Evolutionary conservation across 305 asterid species (phyloP).

Genomic region (Fraxinus sp.): DNA sequence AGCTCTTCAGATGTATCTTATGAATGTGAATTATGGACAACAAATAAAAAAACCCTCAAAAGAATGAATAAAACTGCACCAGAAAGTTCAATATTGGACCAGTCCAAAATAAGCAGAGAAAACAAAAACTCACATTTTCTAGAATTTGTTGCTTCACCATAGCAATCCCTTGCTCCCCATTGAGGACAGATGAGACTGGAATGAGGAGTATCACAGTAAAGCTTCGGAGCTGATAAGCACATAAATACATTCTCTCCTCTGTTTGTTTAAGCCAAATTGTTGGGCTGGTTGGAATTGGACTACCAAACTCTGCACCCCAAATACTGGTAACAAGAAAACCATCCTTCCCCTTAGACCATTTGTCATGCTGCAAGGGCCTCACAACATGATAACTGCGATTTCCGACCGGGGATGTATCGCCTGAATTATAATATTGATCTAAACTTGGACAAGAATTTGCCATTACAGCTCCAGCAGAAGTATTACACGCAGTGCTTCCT

Average conservation of each 20-base stretch:
- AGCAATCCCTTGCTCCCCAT: slow-evolving; percentile 78
- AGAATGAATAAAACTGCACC: slow-evolving; percentile 1
- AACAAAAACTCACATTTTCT: slow-evolving; percentile 59
- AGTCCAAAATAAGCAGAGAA: slow-evolving; percentile 9
- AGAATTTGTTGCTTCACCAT: slow-evolving; percentile 71
- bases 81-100: neutral
- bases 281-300: slow-evolving; percentile 53
- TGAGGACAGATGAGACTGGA: slow-evolving; percentile 66
- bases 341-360: slow-evolving; percentile 87
- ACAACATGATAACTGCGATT: slow-evolving; percentile 57
- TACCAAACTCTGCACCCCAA: slow-evolving; percentile 76
- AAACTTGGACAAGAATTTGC: slow-evolving; percentile 42
- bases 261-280: slow-evolving; percentile 72
- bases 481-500: slow-evolving; percentile 51
- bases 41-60: neutral
- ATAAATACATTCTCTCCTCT: slow-evolving; percentile 76
- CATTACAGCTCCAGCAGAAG: slow-evolving; percentile 52
- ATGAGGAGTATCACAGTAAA: slow-evolving; percentile 71
- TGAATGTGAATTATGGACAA: neutral
- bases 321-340: slow-evolving; percentile 75
- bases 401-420: slow-evolving; percentile 53
- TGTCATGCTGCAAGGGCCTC: slow-evolving; percentile 79
- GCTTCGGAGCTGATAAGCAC: slow-evolving; percentile 78
- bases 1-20: neutral
- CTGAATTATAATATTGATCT: slow-evolving; percentile 53